Percentiles rank a stretch among this genome's conserved stretches.
phyloP scores from a whole-genome alignment of 2,329 filamentous ascomycete species.

The Dactylella cylindrospora region DNA sequence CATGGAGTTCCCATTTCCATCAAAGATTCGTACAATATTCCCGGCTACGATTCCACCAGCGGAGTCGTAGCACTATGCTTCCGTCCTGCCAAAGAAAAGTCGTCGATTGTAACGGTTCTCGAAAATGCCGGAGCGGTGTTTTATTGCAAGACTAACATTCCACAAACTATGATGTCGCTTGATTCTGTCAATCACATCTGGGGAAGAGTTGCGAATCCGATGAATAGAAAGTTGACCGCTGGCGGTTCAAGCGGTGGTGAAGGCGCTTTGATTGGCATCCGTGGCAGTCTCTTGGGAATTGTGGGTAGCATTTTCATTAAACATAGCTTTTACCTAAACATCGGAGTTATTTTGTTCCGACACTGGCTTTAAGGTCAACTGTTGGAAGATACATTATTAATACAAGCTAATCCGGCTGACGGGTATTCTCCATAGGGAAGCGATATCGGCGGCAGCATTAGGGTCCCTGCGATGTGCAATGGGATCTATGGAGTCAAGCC shows the following conservation, averaged over 20 bases:
- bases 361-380: too few species aligned
- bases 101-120: slow-evolving; percentile 62
- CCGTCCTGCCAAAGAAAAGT: slow-evolving; percentile 61
- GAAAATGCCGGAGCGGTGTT: slow-evolving; percentile 64
- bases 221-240: slow-evolving; percentile 62
- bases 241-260: slow-evolving; percentile 70
- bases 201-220: slow-evolving; percentile 65
- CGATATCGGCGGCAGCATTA: slow-evolving; percentile 60
- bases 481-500: slow-evolving; percentile 60
- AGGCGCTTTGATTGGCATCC: slow-evolving; percentile 62
- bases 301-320: slow-evolving; percentile 48
- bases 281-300: slow-evolving; percentile 62
- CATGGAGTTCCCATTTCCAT: slow-evolving; percentile 64
- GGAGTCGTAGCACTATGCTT: slow-evolving; percentile 66
- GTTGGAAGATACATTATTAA: too few species aligned
- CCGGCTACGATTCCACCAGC: slow-evolving; percentile 62
- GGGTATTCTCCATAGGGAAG: slow-evolving; percentile 58
- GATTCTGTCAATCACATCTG: slow-evolving; percentile 65
- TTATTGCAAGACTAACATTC: slow-evolving; percentile 71
- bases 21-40: slow-evolving; percentile 70
- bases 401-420: too few species aligned
- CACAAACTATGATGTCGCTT: slow-evolving; percentile 60
- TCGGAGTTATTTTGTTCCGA: too few species aligned
- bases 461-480: slow-evolving; percentile 57
- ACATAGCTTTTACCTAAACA: too few species aligned